These are phyloP conservation scores for Trichophyton simii DNA, from an alignment of 2,329 filamentous ascomycete species.

Conservation along the genomic window DNA sequence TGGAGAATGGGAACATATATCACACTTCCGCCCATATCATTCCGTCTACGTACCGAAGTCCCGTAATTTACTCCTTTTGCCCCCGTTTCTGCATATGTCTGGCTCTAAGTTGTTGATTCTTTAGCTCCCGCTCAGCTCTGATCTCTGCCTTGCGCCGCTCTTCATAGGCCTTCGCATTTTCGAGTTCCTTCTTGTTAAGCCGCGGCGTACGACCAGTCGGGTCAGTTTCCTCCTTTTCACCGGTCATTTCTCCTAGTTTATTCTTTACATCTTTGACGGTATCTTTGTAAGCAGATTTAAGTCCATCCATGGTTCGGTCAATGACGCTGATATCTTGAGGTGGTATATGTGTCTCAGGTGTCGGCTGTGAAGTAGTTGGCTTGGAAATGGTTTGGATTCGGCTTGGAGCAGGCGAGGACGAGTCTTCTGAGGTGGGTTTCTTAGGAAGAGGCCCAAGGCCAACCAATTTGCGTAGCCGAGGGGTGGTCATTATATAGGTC, in stretches of 20 bases:
- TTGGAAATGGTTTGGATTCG: conserved; percentile 8
- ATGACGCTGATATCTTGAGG: conserved; percentile 19
- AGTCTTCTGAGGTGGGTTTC: background rate
- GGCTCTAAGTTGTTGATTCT: conserved; percentile 16
- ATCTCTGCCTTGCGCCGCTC: conserved; percentile 19
- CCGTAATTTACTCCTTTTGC: background rate
- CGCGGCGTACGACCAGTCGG: conserved; percentile 16
- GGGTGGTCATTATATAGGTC: conserved; percentile 32
- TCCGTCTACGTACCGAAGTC: background rate
- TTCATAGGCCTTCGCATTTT: conserved; percentile 22
- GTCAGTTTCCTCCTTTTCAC: conserved; percentile 13
- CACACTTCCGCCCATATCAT: background rate
- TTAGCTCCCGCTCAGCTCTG: conserved; percentile 23
- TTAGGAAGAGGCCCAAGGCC: conserved; percentile 18
- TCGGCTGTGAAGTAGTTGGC: conserved; percentile 7
- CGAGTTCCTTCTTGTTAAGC: conserved; percentile 22
- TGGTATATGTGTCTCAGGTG: conserved; percentile 6
- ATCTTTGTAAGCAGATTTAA: conserved; percentile 20
- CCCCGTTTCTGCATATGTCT: conserved; percentile 9
- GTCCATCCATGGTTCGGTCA: conserved; percentile 25
- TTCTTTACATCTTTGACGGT: conserved; percentile 17
- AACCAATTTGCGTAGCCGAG: conserved; percentile 20
- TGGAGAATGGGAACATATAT: background rate
- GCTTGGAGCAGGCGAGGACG: background rate
- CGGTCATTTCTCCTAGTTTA: conserved; percentile 16